Evolutionary conservation across 345 rosid genomes (phyloP), one percentile per base, ranked within the genome.

Genomic region (Citrus reticulata): DNA sequence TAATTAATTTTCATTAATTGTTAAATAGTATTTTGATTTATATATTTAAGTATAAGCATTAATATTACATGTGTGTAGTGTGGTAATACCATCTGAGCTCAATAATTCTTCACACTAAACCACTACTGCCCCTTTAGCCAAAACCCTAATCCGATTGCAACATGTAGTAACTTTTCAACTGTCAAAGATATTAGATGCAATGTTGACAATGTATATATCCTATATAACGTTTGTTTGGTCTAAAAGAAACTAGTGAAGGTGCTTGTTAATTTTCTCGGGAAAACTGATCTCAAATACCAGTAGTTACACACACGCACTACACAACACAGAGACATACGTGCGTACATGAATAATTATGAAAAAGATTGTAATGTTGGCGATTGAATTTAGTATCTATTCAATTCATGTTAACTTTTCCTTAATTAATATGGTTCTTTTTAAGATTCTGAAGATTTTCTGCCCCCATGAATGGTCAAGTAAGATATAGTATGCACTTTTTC

Each of bases 361-460:
- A 55, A 17, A 62, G 78, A 78, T 20, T 81, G 39, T 71, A 19
- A 17, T 25, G 68, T 20, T 61, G 59, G 65, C n/a, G 14, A 39
- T n/a, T 19, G 8, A 30, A 72, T 25, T 65, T 37, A 27, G 69
- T 74, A 65, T 67, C 62, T 61, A 67, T 64, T 76, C n/a, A 13
- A 74, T 77, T 60, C 68, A 74, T 65, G 79, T 49, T 37, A 69
- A 66, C 68, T 68, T 83, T 76, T 51, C 76, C 51, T 71, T 49
- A 70, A 35, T 55, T 46, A 46, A 25, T 59, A 39, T 2, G 74
- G 32, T 57, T 49, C 70, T 73, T 20, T 85, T 77, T 77, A 78
- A 77, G 84, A 84, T 85, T 82, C 79, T 81, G 58, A 40, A 78
- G 87, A 84, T 88, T 85, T 85, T 59, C 64, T 81, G 84, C 68